Conservation (phyloP, 2,329 filamentous ascomycete genomes). For the Claviceps sp. region DNA sequence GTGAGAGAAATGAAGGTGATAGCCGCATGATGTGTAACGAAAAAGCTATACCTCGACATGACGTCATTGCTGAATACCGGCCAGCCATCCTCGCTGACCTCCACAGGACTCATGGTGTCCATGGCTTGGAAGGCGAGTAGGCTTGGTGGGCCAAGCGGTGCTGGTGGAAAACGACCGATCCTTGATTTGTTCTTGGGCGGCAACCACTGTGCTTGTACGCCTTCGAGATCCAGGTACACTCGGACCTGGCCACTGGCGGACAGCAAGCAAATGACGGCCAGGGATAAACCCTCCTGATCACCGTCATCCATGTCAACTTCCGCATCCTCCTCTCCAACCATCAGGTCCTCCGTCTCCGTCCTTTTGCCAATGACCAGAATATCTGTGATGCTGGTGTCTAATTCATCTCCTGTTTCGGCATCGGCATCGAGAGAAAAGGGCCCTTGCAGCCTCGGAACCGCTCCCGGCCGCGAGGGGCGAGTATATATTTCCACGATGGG, state of each 20-base stretch:
- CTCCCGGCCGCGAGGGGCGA: conserved; percentile 43
- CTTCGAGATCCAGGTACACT: conserved; percentile 47
- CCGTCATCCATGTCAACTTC: conserved; percentile 42
- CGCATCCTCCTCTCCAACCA: conserved; percentile 53
- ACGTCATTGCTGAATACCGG: conserved; percentile 49
- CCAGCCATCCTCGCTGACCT: conserved; percentile 45
- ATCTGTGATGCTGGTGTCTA: conserved; percentile 44
- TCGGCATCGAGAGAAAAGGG: conserved; percentile 46
- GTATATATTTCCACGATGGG: conserved; percentile 40
- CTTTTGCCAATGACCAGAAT: conserved; percentile 51
- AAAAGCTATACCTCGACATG: conserved; percentile 49
- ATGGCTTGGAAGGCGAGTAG: conserved; percentile 50
- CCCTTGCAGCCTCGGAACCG: conserved; percentile 46
- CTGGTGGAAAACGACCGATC: conserved; percentile 24
- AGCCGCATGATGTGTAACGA: conserved; percentile 45
- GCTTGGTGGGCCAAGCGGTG: conserved; percentile 28
- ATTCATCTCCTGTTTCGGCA: conserved; percentile 41
- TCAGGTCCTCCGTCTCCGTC: conserved; percentile 44
- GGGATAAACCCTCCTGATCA: conserved; percentile 46
- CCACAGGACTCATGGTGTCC: conserved; percentile 41
- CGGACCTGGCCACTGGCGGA: conserved; percentile 48
- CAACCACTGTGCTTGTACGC: conserved; percentile 53
- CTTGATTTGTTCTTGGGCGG: conserved; percentile 41
- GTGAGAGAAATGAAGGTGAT: conserved; percentile 47
- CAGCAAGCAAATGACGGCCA: conserved; percentile 45